Conservation (phyloP, 2,329 filamentous ascomycete genomes). For the Nothophaeocryptopus gaeumannii region DNA sequence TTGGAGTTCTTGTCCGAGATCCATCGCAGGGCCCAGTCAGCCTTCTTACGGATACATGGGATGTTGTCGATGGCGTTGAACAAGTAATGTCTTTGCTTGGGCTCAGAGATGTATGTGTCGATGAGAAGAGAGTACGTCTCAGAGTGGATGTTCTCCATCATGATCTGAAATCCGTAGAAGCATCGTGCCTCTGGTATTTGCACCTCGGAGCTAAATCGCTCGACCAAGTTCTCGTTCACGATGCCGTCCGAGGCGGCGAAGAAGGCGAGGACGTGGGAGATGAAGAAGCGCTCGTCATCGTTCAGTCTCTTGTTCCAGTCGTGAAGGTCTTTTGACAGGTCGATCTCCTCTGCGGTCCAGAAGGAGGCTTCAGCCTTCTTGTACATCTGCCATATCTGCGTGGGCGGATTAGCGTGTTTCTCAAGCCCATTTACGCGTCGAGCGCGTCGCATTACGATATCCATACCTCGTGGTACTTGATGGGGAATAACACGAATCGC, state of each 20-base stretch:
- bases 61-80: conserved; percentile 99
- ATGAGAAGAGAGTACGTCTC: conserved; percentile 99
- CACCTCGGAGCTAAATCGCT: conserved; percentile 95
- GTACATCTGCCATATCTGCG: conserved; percentile 99
- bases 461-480: conserved; percentile 98
- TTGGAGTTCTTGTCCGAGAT: conserved; percentile 91
- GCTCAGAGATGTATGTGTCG: conserved; percentile 99
- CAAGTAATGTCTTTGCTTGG: conserved; percentile 85
- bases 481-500: conserved; percentile 95
- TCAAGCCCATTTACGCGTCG: conserved; percentile 36
- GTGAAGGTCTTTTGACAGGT: conserved; percentile 96
- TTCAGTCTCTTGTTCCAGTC: conserved; percentile 99
- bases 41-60: conserved; percentile 97
- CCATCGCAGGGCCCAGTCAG: conserved; percentile 95
- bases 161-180: conserved; percentile 99
- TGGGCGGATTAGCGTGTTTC: conserved; percentile 23
- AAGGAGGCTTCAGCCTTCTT: conserved; percentile 99
- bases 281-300: conserved; percentile 96
- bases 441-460: conserved; percentile 60
- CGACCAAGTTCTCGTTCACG: conserved; percentile 98
- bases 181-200: conserved; percentile 97
- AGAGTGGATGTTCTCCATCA: conserved; percentile 99
- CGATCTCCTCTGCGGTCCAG: conserved; percentile 99
- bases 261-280: conserved; percentile 98
- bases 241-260: conserved; percentile 98